Base-by-base conservation (phyloP, 2,329 filamentous ascomycete genomes). In the Orbilia javanica region DNA sequence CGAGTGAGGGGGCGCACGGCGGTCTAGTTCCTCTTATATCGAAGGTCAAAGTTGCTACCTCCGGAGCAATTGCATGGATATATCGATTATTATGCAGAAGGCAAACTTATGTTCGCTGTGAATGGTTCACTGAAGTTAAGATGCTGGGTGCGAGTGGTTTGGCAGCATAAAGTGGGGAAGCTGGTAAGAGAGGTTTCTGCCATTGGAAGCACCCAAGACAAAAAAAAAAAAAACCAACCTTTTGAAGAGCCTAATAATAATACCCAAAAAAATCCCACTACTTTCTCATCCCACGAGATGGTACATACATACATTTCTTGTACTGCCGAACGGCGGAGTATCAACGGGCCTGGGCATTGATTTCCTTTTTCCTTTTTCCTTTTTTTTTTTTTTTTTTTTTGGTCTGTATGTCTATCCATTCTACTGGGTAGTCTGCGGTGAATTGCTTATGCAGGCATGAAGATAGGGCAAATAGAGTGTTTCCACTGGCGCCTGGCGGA, bases 391-490 rank as follows among this genome's bases (percentile, higher is more conserved):
- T 44, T 44, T 44, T 44, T 4, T 22, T 25, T 25, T 10, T 3
- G 22, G 10, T 50, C 22, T 52, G 15, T 70, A 22, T 53, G 36
- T 36, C 18, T 34, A 67, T 50, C 66, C 73, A 72, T 78, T 78
- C 67, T 66, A 64, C 62, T 70, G 66, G 73, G 72, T 70, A 63
- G 42, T n/a, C 52, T 75, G 65, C 55, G 18, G 55, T 70, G 65
- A 70, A 65, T 65, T 62, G 52, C 72, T 78, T 63, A 78, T 78
- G 74, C 74, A 78, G 70, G 46, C 74, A 67, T 69, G 46, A 70
- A 67, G 62, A 78, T 72, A 72, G 74, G 74, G 74, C 74, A 78
- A 71, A 78, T 63, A 78, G 52, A 66, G 68, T 78, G 74, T 78
- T 78, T 78, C 74, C 74, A 67, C 74, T 72, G 74, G 57, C 74